phyloP scores from a whole-genome alignment of 2,329 filamentous ascomycete species.

The Diaporthe vexans region DNA sequence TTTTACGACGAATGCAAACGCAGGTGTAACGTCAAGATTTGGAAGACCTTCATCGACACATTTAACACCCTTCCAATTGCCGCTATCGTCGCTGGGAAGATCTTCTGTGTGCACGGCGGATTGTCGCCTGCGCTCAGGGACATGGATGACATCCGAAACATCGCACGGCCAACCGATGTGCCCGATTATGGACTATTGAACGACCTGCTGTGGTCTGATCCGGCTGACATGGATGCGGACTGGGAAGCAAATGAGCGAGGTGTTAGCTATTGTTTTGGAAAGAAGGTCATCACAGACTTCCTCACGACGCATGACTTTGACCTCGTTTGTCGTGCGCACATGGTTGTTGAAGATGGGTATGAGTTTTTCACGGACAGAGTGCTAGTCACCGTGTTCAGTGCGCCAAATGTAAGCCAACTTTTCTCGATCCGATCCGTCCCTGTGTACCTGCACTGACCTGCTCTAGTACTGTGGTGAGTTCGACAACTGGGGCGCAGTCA shows the following conservation, averaged over 20 bases:
- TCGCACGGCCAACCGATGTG: slow-evolving; percentile 95
- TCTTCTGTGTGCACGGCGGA: slow-evolving; percentile 97
- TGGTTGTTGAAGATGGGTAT: slow-evolving; percentile 99
- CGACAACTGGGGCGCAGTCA: slow-evolving; percentile 98
- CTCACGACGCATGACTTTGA: slow-evolving; percentile 96
- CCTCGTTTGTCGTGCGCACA: slow-evolving; percentile 95
- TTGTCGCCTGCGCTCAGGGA: slow-evolving; percentile 92
- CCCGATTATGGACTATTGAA: slow-evolving; percentile 97
- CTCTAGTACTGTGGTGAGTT: slow-evolving; percentile 95
- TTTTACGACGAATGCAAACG: slow-evolving; percentile 99
- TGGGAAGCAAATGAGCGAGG: slow-evolving; percentile 98
- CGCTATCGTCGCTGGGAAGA: slow-evolving; percentile 96
- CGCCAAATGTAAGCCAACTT: slow-evolving; percentile 85
- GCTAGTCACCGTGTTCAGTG: slow-evolving; percentile 96
- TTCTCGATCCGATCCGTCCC: background rate
- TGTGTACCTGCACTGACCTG: slow-evolving; percentile 44
- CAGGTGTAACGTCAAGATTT: slow-evolving; percentile 95
- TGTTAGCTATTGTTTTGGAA: slow-evolving; percentile 98
- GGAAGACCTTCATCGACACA: slow-evolving; percentile 97
- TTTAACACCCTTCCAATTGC: slow-evolving; percentile 97
- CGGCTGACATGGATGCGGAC: slow-evolving; percentile 96
- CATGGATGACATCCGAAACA: slow-evolving; percentile 98
- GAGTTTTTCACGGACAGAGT: slow-evolving; percentile 98
- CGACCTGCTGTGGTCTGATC: slow-evolving; percentile 96
- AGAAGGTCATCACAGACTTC: slow-evolving; percentile 98